Percentiles rank a stretch among this genome's conserved stretches.
phyloP scores from a whole-genome alignment of 306 rosid species.

The Macrotyloma uniflorum region DNA sequence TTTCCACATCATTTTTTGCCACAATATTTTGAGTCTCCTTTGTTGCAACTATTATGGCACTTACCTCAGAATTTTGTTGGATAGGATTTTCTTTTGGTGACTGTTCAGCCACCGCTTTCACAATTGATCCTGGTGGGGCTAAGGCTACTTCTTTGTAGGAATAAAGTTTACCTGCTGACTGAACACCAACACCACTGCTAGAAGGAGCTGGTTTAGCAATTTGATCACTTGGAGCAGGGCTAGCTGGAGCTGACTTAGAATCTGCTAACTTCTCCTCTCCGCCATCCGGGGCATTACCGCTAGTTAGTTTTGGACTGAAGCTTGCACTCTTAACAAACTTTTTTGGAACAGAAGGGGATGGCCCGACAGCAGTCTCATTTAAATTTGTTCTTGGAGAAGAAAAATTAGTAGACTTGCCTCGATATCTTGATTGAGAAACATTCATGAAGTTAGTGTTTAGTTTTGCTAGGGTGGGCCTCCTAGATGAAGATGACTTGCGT shows the following conservation, averaged over 20 bases:
- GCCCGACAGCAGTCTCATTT: constrained; percentile 59
- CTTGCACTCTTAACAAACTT: constrained; percentile 75
- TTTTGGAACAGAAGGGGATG: constrained; percentile 57
- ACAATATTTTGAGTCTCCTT: constrained; percentile 47
- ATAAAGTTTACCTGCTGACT: constrained; percentile 79
- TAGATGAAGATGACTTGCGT: constrained; percentile 77
- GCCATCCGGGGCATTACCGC: constrained; percentile 43
- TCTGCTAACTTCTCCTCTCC: constrained; percentile 58
- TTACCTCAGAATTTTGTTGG: constrained; percentile 50
- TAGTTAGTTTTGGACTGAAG: constrained; percentile 75
- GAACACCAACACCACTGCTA: constrained; percentile 58
- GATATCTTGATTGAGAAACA: constrained; percentile 68
- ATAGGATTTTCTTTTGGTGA: constrained; percentile 56
- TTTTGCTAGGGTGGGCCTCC: constrained; percentile 91
- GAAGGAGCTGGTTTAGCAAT: constrained; percentile 56
- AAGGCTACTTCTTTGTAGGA: constrained; percentile 98
- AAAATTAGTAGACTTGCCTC: constrained; percentile 64
- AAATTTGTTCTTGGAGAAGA: constrained; percentile 60
- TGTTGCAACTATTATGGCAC: constrained; percentile 39
- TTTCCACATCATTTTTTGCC: constrained; percentile 44
- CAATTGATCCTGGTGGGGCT: constrained; percentile 98
- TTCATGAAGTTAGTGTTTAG: constrained; percentile 77
- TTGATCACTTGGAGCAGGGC: constrained; percentile 65
- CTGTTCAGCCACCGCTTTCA: constrained; percentile 85
- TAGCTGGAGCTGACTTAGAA: constrained; percentile 76